These are phyloP conservation scores for Spirogloea muscicola DNA, from an alignment of 139 green algal species.

Conservation along the genomic window DNA sequence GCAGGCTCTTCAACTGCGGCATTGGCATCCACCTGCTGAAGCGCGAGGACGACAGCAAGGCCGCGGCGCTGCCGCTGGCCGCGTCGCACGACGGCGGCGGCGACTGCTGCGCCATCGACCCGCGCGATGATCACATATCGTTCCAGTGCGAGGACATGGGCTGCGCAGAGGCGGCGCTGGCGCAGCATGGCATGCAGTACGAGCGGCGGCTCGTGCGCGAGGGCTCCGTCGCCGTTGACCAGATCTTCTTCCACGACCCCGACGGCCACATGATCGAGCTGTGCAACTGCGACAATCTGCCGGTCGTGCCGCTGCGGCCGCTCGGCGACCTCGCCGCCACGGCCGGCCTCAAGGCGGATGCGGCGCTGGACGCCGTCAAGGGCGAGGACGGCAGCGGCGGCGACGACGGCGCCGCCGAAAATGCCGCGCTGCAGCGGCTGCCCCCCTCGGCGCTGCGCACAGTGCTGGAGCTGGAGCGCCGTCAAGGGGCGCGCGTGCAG, in stretches of 20 bases:
- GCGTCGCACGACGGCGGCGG: neutral
- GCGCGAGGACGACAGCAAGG: neutral
- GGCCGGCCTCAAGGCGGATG: too few relatives aligned
- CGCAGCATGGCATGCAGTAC: slow-evolving; percentile 31
- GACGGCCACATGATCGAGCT: slow-evolving; percentile 49
- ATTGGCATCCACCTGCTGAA: slow-evolving; percentile 2
- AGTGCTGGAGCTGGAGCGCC: too few relatives aligned
- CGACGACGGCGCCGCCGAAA: too few relatives aligned
- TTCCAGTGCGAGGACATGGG: slow-evolving; percentile 45
- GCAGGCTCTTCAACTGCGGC: neutral
- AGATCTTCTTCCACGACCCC: slow-evolving; percentile 52
- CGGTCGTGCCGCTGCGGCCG: slow-evolving; percentile 14
- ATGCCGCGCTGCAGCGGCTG: too few relatives aligned
- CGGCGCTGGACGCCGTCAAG: too few relatives aligned
- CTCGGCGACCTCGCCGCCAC: too few relatives aligned
- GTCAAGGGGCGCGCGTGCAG: too few relatives aligned
- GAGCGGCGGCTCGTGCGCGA: slow-evolving; percentile 22
- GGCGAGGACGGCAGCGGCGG: too few relatives aligned
- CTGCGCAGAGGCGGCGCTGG: slow-evolving; percentile 46
- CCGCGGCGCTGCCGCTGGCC: neutral
- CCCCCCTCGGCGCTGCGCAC: too few relatives aligned
- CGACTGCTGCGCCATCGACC: neutral
- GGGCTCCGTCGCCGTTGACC: slow-evolving; percentile 25
- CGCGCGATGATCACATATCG: slow-evolving; percentile 1
- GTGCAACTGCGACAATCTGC: slow-evolving; percentile 43